phyloP scores from a whole-genome alignment of 306 rosid genomes.

The Glycine soja region DNA sequence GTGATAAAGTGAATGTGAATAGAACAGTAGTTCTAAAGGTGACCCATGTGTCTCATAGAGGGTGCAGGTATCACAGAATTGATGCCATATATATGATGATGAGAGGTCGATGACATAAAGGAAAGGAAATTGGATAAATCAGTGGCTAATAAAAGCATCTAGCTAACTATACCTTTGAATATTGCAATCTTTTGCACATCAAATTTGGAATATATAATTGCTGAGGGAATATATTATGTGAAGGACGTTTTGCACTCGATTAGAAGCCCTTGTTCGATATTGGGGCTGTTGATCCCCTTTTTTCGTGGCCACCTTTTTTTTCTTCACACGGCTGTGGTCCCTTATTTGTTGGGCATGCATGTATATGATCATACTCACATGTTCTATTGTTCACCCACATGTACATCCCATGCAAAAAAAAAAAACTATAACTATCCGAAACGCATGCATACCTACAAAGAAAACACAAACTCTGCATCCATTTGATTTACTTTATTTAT shows the following conservation, averaged over 20 bases:
- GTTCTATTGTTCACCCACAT: neutral
- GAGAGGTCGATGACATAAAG: constrained; percentile 32
- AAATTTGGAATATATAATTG: constrained; percentile 37
- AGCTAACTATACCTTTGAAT: constrained; percentile 41
- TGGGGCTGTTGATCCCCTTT: constrained; percentile 18
- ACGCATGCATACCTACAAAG: too few relatives aligned
- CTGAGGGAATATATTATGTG: constrained; percentile 33
- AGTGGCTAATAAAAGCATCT: constrained; percentile 44
- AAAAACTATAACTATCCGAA: too few relatives aligned
- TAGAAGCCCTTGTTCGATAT: constrained; percentile 41
- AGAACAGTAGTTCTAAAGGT: constrained; percentile 31
- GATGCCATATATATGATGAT: constrained; percentile 41
- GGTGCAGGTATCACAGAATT: constrained; percentile 4
- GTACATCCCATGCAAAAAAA: constrained; percentile 8
- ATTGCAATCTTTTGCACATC: constrained; percentile 32
- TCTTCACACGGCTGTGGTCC: constrained; percentile 53
- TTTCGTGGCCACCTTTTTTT: constrained; percentile 24
- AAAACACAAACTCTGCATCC: neutral
- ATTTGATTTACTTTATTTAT: neutral
- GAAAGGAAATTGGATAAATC: constrained; percentile 11
- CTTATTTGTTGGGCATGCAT: constrained; percentile 54
- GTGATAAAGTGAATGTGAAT: neutral
- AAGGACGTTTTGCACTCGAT: constrained; percentile 45
- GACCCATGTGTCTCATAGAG: constrained; percentile 6
- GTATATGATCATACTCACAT: constrained; percentile 5